Conservation (phyloP, 2,329 filamentous ascomycete genomes). For the Aspergillus piperis region DNA sequence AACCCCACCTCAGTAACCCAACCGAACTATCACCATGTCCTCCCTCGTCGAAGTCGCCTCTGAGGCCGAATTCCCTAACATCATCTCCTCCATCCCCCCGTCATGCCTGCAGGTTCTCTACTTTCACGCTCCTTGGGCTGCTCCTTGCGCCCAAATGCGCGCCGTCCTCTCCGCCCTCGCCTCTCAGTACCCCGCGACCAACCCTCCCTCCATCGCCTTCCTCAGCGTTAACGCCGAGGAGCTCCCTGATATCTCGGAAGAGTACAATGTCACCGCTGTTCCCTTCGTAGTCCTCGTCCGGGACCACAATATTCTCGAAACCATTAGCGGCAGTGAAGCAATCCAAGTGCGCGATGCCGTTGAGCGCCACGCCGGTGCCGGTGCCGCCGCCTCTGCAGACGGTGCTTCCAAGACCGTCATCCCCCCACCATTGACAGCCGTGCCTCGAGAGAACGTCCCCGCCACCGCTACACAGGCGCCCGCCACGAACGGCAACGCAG, state of each 20-base stretch:
- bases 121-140: conserved; percentile 96
- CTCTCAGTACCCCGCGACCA: conserved; percentile 73
- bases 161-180: conserved; percentile 83
- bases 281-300: conserved; percentile 86
- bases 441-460: conserved; percentile 39
- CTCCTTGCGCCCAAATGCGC: conserved; percentile 92
- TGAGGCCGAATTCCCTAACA: conserved; percentile 70
- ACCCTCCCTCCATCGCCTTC: conserved; percentile 73
- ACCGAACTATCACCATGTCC: conserved; percentile 59
- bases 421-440: conserved; percentile 43
- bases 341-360: conserved; percentile 81
- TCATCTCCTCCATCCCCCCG: conserved; percentile 65
- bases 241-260: conserved; percentile 84
- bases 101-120: conserved; percentile 80
- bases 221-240: conserved; percentile 93
- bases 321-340: conserved; percentile 86
- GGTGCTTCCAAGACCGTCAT: conserved; percentile 38
- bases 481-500: conserved; percentile 22
- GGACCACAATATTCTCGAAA: conserved; percentile 74
- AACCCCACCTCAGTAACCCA: not conserved
- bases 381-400: conserved; percentile 27
- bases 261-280: conserved; percentile 91
- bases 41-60: conserved; percentile 75
- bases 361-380: conserved; percentile 70
- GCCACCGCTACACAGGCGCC: conserved; percentile 34